Evolutionary conservation across 2,329 filamentous ascomycete species (phyloP), one percentile per base, ranked within the genome.

Genomic region (Dactylellina leptospora): DNA sequence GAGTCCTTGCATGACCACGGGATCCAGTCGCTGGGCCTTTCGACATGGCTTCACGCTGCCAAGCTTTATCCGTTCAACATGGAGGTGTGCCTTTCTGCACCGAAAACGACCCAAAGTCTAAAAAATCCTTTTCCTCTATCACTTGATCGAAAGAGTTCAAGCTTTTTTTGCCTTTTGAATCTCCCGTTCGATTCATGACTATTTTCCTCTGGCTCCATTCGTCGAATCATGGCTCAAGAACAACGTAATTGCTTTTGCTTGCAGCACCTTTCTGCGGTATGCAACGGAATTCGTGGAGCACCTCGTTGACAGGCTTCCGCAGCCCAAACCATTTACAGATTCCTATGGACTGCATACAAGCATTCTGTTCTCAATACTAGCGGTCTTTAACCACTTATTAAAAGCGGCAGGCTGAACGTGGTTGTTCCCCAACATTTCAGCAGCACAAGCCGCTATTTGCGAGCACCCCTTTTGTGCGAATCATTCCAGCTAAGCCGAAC

Each of bases 401-500:
- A n/a, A 58, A 50, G 58, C 66, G 51, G 66, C 58, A 71, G 66
- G 54, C 56, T 38, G 51, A 71, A 63, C 50, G 58, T 71, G 66
- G 58, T 62, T 71, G 45, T 51, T 63, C 20, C 56, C 66, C 66
- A 71, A 63, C 56, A 63, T 70, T 70, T 38, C 50, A 56, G 33
- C 44, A 58, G 50, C 38, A 10, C 25, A 70, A 30, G 27, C 53
- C 51, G 45, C 50, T 51, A 71, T 63, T 71, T 63, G 58, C 50
- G 53, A 63, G 66, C 66, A 51, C 58, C 51, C 64, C 58, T 58
- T 69, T 71, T 63, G 58, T 71, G 58, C 56, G 47, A 62, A 51
- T n/a, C 58, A 63, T 71, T 71, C 66, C 66, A 71, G 44, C 66
- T 71, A 71, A 30, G 40, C 66, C 66, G 38, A 71, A 62, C 47